A percentile compares a stretch with the other conserved stretches of the same genome.
Conservation (phyloP, 2,329 filamentous ascomycete species). For the Neofusicoccum cordaticola region DNA sequence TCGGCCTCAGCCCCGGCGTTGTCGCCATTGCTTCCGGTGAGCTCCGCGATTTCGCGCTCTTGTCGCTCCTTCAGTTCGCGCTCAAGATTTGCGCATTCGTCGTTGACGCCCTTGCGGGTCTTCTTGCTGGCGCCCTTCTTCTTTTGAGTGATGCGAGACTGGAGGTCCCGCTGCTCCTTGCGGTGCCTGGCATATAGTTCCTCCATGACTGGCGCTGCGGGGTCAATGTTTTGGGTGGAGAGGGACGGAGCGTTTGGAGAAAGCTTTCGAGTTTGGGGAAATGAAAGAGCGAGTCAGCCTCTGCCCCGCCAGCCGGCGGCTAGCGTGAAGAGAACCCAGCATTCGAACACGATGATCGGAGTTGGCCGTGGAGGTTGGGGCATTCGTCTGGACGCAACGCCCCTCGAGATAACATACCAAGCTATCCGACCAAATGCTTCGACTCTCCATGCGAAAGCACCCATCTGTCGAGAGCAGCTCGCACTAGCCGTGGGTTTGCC, state of each 20-base stretch:
- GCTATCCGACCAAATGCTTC: no score
- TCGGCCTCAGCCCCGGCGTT: not conserved
- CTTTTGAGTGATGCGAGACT: slow-evolving; percentile 83
- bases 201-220: slow-evolving; percentile 55
- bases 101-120: slow-evolving; percentile 59
- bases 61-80: slow-evolving; percentile 56
- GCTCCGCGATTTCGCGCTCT: slow-evolving; percentile 47
- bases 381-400: not conserved
- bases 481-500: no score
- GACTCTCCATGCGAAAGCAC: no score
- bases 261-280: not conserved
- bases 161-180: slow-evolving; percentile 84
- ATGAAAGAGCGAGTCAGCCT: not conserved
- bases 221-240: not conserved
- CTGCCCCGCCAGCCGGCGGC: not conserved
- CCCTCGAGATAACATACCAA: no score
- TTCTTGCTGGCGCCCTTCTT: slow-evolving; percentile 95
- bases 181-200: slow-evolving; percentile 76
- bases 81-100: slow-evolving; percentile 61
- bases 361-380: not conserved
- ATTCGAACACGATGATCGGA: no score
- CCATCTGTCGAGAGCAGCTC: no score
- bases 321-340: no score
- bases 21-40: slow-evolving; percentile 39
- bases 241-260: not conserved